These are phyloP conservation scores for Myrmaecium sp. DNA, from an alignment of 2,329 filamentous ascomycete species.

Conservation along the genomic window DNA sequence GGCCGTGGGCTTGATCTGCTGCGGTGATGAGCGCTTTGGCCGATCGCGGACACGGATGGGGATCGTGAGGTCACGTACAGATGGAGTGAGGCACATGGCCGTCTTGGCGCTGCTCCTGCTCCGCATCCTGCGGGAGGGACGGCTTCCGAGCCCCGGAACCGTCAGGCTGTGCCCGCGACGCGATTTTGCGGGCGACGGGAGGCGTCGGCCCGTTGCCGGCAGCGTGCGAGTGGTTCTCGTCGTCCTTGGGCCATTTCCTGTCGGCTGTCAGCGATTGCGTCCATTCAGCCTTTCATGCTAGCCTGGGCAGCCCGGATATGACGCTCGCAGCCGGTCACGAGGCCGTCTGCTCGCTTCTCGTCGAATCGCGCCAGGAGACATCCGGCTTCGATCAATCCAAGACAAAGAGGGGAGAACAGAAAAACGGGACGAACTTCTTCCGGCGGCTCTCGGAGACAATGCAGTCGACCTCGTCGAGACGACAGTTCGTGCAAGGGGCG, in stretches of 20 bases:
- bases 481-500: conserved; percentile 74
- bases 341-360: too few species aligned
- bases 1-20: conserved; percentile 32
- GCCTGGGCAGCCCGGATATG: too few species aligned
- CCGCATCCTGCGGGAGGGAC: conserved; percentile 27
- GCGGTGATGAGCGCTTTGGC: too few species aligned
- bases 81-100: conserved; percentile 47
- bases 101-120: conserved; percentile 26
- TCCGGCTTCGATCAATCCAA: too few species aligned
- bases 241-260: conserved; percentile 28
- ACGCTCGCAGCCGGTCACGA: too few species aligned
- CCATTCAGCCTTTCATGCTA: too few species aligned
- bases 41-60: too few species aligned
- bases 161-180: conserved; percentile 18
- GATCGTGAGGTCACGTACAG: conserved; percentile 30
- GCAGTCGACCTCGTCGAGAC: conserved; percentile 64
- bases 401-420: too few species aligned
- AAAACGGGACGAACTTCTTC: conserved; percentile 73
- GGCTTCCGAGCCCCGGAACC: conserved; percentile 13
- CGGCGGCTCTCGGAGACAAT: conserved; percentile 56
- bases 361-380: too few species aligned
- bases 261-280: too few species aligned
- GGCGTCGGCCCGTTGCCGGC: conserved; percentile 4
- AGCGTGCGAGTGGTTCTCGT: conserved; percentile 14
- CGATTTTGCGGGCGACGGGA: conserved; percentile 19